Evolutionary conservation across 2,329 filamentous ascomycete genomes (phyloP), one percentile per base, ranked within the genome.

Genomic region (Apiospora malaysiana): DNA sequence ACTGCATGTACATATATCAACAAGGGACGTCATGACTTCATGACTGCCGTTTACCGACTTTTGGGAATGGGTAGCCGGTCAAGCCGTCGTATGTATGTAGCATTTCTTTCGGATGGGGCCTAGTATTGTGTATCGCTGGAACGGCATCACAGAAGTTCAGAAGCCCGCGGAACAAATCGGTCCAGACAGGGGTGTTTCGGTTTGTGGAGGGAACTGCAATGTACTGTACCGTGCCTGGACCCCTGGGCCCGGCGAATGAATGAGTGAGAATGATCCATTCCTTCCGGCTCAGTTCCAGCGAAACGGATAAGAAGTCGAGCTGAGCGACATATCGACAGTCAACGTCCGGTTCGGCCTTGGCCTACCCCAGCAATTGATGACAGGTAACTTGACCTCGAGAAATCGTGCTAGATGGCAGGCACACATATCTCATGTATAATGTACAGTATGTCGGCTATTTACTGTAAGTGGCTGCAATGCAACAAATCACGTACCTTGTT

Each of bases 111-210:
- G 18, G 32, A 40, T 40, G 56, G 56, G 56, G 56, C 18, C 32
- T 59, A 23, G 32, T 23, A 21, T 63, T 32, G 56, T 63, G 14
- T 40, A 23, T 32, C 56, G 56, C 12, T n/a, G 56, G 56, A 40
- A 40, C 56, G 56, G 32, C 56, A 40, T 18, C 51, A 59, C 27
- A 59, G 27, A 59, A 63, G 56, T 10, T 63, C 32, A 63, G 56
- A 63, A 63, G 56, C 56, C 56, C 37, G 56, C 56, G 56, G 56
- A 63, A 63, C 56, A 63, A 40, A 40, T 40, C 40, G 56, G 56
- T 23, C 9, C 56, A 5, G 32, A 40, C 56, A 63, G 56, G 56
- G 56, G 32, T 40, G 9, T 4, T 14, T 40, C 27, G 56, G 56
- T 12, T n/a, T 40, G 27, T 63, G 56, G 56, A 63, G 32, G 56